Conservation (phyloP, 208 protist species). For the Acanthamoeba royreba region DNA sequence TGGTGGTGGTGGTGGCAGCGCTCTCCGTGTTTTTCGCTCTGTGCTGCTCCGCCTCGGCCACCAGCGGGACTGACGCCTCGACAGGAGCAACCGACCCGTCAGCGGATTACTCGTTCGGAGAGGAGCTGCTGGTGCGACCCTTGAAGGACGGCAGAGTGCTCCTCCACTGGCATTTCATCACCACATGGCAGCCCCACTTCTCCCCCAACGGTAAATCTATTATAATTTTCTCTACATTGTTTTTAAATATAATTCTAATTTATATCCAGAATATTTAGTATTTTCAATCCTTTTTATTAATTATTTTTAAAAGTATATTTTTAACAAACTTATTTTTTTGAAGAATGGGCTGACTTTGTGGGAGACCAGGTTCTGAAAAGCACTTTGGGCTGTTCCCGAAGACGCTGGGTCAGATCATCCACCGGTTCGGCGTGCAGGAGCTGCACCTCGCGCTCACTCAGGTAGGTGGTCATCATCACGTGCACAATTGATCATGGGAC, state of each 20-base stretch:
- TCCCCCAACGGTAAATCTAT: not conserved
- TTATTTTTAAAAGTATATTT: no score
- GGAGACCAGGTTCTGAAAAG: no score
- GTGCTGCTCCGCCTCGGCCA: no score
- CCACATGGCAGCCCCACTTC: not conserved
- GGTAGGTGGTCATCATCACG: not conserved
- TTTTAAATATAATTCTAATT: not conserved
- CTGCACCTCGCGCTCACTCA: constrained; percentile 31
- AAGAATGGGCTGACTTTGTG: not conserved
- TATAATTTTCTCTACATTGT: not conserved
- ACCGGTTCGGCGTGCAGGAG: constrained; percentile 5
- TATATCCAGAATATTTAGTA: no score
- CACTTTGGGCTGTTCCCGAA: constrained; percentile 45
- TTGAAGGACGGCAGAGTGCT: not conserved
- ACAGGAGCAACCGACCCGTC: not conserved
- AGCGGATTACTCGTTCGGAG: not conserved
- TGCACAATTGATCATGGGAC: not conserved
- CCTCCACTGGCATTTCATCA: constrained; percentile 32
- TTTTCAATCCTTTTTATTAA: no score
- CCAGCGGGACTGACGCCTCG: no score
- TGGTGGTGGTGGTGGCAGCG: no score
- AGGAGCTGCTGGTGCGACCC: constrained; percentile 35
- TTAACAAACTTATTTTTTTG: not conserved
- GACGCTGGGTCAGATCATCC: constrained; percentile 39
- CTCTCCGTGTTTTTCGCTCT: no score